Conservation (phyloP, 1,284 basidiomycete species). For the Leccinum laetum region DNA sequence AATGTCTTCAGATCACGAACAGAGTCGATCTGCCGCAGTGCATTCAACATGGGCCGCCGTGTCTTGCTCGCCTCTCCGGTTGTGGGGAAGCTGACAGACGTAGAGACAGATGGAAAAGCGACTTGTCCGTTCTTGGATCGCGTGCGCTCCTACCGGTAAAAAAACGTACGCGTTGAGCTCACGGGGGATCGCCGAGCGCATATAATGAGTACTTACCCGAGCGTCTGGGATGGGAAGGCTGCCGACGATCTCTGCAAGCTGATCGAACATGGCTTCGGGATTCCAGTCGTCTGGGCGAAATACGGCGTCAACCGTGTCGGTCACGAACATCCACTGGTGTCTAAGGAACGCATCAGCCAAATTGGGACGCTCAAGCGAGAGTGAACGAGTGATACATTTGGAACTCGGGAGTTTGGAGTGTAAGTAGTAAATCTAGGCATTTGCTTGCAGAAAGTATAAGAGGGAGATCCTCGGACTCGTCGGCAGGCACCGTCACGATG, state of each 20-base stretch:
- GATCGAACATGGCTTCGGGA: conserved; percentile 90
- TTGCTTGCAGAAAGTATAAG: conserved; percentile 91
- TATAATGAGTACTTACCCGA: conserved; percentile 32
- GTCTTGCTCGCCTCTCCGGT: conserved; percentile 40
- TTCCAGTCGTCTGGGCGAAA: conserved; percentile 84
- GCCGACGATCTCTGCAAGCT: conserved; percentile 80
- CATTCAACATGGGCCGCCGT: conserved; percentile 73
- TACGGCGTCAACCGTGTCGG: conserved; percentile 95
- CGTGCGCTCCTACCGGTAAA: conserved; percentile 21
- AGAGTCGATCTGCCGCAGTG: conserved; percentile 72
- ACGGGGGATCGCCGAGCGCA: neutral
- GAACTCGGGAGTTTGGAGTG: conserved; percentile 96
- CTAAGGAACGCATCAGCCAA: conserved; percentile 40
- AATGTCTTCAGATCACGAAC: conserved; percentile 84
- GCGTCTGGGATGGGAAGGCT: conserved; percentile 53
- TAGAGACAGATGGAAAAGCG: conserved; percentile 18
- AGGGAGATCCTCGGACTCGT: conserved; percentile 82
- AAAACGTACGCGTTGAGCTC: neutral
- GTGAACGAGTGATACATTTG: conserved; percentile 71
- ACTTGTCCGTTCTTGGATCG: conserved; percentile 27
- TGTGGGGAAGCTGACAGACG: conserved; percentile 29
- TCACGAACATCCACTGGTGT: conserved; percentile 99
- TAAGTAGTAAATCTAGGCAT: conserved; percentile 89
- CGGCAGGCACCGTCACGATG: conserved; percentile 60
- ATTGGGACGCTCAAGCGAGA: neutral